Percentiles rank a stretch among this genome's conserved stretches.
Conservation (phyloP, 768 basidiomycete genomes). For the Lentinula aciculospora region DNA sequence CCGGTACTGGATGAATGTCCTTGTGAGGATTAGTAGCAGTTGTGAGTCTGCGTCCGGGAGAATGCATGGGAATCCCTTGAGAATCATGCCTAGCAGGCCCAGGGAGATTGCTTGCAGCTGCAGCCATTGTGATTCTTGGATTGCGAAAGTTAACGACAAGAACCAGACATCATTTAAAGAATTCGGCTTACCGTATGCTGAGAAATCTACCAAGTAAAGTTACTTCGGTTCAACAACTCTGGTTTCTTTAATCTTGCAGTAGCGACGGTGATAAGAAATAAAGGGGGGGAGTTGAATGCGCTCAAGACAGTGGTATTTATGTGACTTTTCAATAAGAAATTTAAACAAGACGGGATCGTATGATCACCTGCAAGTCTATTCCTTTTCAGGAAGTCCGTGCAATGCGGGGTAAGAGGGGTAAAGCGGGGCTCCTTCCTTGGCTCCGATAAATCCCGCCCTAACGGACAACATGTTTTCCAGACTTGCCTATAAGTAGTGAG, state of each 20-base stretch:
- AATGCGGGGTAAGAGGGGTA: background rate
- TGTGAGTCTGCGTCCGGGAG: background rate
- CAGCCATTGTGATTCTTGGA: background rate
- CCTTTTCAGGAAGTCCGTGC: background rate
- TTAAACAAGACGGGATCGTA: background rate
- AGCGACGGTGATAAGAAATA: background rate
- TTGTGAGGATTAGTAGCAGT: background rate
- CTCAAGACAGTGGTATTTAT: background rate
- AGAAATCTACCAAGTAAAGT: background rate
- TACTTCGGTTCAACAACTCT: background rate
- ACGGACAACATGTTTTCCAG: too few species aligned
- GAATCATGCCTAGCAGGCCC: slow-evolving; percentile 3
- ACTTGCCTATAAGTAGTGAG: too few species aligned
- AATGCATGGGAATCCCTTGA: slow-evolving; percentile 5
- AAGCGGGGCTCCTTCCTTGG: background rate
- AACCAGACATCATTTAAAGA: background rate
- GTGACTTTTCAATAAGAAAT: background rate
- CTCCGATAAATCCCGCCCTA: too few species aligned
- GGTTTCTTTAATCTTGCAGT: background rate
- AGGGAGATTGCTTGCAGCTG: background rate
- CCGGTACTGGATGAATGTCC: slow-evolving; percentile 1
- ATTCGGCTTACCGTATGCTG: background rate
- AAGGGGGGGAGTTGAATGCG: background rate
- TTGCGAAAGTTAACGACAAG: background rate
- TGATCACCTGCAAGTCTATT: background rate